phyloP scores from a whole-genome alignment of 257 asterid species.

The Anisodus acutangulus region DNA sequence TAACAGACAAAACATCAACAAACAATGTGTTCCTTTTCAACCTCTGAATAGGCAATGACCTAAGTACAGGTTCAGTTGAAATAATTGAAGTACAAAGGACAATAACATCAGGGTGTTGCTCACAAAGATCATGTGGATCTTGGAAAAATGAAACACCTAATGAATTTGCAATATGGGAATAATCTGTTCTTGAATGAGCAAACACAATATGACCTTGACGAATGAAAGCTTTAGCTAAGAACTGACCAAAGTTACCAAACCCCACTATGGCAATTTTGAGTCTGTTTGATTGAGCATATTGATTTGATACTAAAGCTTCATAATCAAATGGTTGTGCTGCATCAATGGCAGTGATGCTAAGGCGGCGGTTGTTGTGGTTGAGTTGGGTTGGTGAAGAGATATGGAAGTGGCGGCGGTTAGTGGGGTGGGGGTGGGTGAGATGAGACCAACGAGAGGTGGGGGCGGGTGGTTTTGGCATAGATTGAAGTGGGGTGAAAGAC shows the following conservation, averaged over 20 bases:
- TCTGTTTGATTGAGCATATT: slow-evolving; percentile 50
- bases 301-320: slow-evolving; percentile 51
- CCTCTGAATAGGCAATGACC: slow-evolving; percentile 66
- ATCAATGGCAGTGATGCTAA: slow-evolving; percentile 62
- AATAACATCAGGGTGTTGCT: slow-evolving; percentile 74
- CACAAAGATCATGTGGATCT: slow-evolving; percentile 75
- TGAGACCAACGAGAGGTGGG: slow-evolving; percentile 26
- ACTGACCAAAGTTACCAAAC: slow-evolving; percentile 83
- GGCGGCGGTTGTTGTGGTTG: slow-evolving; percentile 27
- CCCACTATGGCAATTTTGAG: slow-evolving; percentile 72
- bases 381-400: slow-evolving; percentile 27
- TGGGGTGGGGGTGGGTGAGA: slow-evolving; percentile 32
- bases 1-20: slow-evolving; percentile 71
- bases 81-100: slow-evolving; percentile 68
- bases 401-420: slow-evolving; percentile 30
- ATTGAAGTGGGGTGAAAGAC: slow-evolving; percentile 42
- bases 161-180: slow-evolving; percentile 48
- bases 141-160: slow-evolving; percentile 61
- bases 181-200: slow-evolving; percentile 63
- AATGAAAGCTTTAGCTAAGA: slow-evolving; percentile 65
- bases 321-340: slow-evolving; percentile 78
- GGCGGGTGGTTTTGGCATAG: slow-evolving; percentile 37
- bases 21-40: slow-evolving; percentile 64
- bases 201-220: slow-evolving; percentile 65
- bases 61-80: slow-evolving; percentile 62